A percentile compares a stretch with the other conserved stretches of the same genome.
Evolutionary conservation across 495 filamentous ascomycete genomes (phyloP).

Genomic region (Aspergillus olivimuriae): DNA sequence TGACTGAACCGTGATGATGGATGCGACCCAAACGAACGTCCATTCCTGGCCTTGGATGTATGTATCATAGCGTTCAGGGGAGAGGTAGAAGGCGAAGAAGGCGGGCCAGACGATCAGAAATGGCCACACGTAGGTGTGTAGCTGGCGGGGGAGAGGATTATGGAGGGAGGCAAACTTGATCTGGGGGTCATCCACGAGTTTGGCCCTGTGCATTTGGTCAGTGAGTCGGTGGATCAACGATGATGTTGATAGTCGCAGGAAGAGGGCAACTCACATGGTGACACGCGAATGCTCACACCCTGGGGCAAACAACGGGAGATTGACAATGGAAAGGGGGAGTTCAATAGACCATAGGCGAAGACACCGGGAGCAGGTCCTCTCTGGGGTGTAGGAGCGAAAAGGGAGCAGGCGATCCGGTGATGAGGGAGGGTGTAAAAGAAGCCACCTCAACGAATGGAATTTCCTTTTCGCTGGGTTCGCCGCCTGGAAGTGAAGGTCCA

Average conservation of each 20-base stretch:
- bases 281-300: conserved; percentile 31
- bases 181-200: conserved; percentile 85
- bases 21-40: conserved; percentile 90
- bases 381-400: background rate
- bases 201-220: conserved; percentile 41
- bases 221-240: conserved; percentile 13
- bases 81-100: conserved; percentile 82
- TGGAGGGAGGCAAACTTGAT: conserved; percentile 84
- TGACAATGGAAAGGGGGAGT: conserved; percentile 10
- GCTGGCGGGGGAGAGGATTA: conserved; percentile 71
- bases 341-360: conserved; percentile 24
- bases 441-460: conserved; percentile 38
- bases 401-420: conserved; percentile 4
- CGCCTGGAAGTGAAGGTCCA: conserved; percentile 13
- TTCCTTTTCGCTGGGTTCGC: conserved; percentile 29
- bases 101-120: conserved; percentile 85
- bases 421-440: conserved; percentile 25
- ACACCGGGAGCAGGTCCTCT: conserved; percentile 6
- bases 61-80: conserved; percentile 73
- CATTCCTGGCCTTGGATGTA: conserved; percentile 87
- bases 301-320: conserved; percentile 21
- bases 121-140: conserved; percentile 89
- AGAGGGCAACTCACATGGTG: conserved; percentile 28
- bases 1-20: conserved; percentile 80
- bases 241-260: conserved; percentile 4